Base-by-base conservation (phyloP, 1,284 basidiomycete species). In the Tilletiaria anomala region DNA sequence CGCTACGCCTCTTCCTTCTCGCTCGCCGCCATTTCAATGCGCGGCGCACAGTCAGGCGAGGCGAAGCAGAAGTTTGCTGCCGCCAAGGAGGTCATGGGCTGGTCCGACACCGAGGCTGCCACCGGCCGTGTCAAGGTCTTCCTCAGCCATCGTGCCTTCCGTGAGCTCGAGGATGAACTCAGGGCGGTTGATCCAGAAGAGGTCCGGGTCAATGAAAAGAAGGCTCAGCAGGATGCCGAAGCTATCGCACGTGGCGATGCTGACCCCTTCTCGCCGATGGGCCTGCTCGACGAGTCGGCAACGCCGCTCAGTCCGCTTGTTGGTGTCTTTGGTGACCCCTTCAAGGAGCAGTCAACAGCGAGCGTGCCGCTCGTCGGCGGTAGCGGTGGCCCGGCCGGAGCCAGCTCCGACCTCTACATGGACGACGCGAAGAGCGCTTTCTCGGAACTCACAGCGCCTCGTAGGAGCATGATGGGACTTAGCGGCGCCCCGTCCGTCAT, bases 61-160 rank as follows among this genome's bases (percentile, higher is more conserved):
- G 71, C 48, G 46, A 64, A 42, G 54, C 67, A 45, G 64, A 70
- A 45, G 63, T 45, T 69, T 37, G 45, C 64, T 34, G 50, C 68
- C 40, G 62, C 73, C 2, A 74, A 78, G 58, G 76, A 74, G 16
- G 73, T 78, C 2, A 72, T 85, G 74, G 74, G 41, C 54, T 88
- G 68, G 70, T 70, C 43, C 15, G 83, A 87, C 40, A 70, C 69
- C 5, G 84, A 93, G 60, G 70, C 91, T 45, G 82, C 81, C 2
- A 65, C 85, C 6, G 88, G 91, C 0, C 74, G 78, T 11, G 44
- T 58, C 42, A 66, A 94, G 84, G 80, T 91, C 22, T 97, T 89
- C 73, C 71, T 99, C 6, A 83, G 82, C 0, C 86, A 94, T 60
- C 55, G 59, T 0, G 82, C 84, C 0, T 96, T 96, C 75, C 85